Base-by-base conservation (phyloP, 805 yeast genomes). In the Ogataea ganodermae region DNA sequence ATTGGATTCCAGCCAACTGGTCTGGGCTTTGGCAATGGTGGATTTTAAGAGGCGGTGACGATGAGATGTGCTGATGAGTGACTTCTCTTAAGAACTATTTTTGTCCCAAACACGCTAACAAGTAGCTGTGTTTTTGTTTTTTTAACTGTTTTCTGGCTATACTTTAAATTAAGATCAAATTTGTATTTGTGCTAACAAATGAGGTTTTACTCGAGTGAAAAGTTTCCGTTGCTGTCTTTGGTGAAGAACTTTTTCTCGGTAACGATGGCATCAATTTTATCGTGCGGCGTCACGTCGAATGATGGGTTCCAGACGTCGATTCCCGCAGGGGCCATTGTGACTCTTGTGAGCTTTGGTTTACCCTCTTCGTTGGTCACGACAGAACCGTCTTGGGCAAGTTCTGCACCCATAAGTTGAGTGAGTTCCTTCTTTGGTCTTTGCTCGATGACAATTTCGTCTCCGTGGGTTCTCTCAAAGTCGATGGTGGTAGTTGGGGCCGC, bases 401-500 rank as follows among this genome's bases (percentile, higher is more conserved):
- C 70, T 10, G 81, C 83, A 22, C 98, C 98, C 50, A 79, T 77
- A 27, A 92, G 78, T 23, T 82, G 76, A 23, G 90, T 85, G 52
- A 94, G 74, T 63, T 92, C 99, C 38, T 76, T 69, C 2, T 84
- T 72, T 7, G 96, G 92, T 60, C 99, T 80, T 65, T 89, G 88
- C 68, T 92, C 99, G 33, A 92, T 91, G 22, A 80, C 76, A 46
- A 94, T 92, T 10, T 78, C 81, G 28, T 77, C 85, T 18, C 98
- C 98, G 2, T 78, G 64, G 10, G 69, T 59, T 1, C 89, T 86
- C 7, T 72, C 67, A 50, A 75, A 68, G 65, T 92, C 99, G 53
- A 92, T 83, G 0, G 98, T 89, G 1, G 97, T 90, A 38, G 80
- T 86, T 42, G 98, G 98, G 1, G 97, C 98, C 23, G 97, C 98